Conservation (phyloP, 176 grass and related monocot species). For the Eremochloa ophiuroides region DNA sequence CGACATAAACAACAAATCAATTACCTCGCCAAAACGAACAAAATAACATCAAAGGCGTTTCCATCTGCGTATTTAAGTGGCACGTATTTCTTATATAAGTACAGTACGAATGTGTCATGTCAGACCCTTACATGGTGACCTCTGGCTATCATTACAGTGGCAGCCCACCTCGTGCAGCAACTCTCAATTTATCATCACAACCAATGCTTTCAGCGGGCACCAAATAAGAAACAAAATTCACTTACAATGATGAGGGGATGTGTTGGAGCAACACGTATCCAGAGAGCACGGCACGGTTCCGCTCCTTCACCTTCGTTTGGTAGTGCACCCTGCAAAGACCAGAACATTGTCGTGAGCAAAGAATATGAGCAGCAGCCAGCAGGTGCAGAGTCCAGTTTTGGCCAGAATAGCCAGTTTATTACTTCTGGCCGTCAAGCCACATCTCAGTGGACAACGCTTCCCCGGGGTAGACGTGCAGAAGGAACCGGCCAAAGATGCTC, state of each 20-base stretch:
- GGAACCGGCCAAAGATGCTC: conserved; percentile 75
- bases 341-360: conserved; percentile 3
- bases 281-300: conserved; percentile 70
- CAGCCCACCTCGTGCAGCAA: not conserved
- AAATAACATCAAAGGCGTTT: not conserved
- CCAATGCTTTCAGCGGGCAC: not conserved
- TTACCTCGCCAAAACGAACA: not conserved
- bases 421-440: conserved; percentile 83
- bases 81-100: not conserved
- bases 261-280: conserved; percentile 74
- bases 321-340: conserved; percentile 59
- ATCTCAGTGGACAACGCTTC: conserved; percentile 78
- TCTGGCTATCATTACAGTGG: conserved; percentile 21
- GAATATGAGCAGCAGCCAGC: not conserved
- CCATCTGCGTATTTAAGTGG: not conserved
- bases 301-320: conserved; percentile 74
- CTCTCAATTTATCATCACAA: not conserved
- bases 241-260: conserved; percentile 75
- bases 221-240: not conserved
- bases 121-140: not conserved
- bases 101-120: not conserved
- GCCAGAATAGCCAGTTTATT: conserved; percentile 8
- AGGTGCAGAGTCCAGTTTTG: not conserved
- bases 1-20: not conserved
- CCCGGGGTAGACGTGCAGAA: conserved; percentile 76